Conservation (phyloP, 2,329 filamentous ascomycete species). For the Alternaria novae-zelandiae region DNA sequence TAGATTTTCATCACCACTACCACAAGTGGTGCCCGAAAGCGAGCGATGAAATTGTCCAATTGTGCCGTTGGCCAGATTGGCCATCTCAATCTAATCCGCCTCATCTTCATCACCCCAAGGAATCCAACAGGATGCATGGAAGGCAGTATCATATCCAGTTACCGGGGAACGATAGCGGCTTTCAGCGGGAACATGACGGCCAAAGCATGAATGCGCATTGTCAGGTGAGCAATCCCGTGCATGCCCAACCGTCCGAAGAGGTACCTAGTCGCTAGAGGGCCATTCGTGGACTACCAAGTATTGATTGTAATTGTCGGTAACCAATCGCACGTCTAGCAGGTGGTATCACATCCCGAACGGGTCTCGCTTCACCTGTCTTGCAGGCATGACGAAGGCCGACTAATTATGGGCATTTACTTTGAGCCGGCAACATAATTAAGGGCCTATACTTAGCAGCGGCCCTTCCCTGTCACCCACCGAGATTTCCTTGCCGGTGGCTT, state of each 20-base stretch:
- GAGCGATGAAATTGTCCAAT: conserved; percentile 1
- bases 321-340: conserved; percentile 33
- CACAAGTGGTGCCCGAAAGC: conserved; percentile 4
- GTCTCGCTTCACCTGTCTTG: conserved; percentile 24
- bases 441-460: conserved; percentile 38
- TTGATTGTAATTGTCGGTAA: conserved; percentile 44
- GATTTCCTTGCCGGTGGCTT: conserved; percentile 26
- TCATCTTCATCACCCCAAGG: neutral
- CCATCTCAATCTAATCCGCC: conserved; percentile 4
- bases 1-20: conserved; percentile 8
- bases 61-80: neutral
- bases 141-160: conserved; percentile 20
- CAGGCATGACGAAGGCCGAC: conserved; percentile 11
- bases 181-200: conserved; percentile 8
- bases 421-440: conserved; percentile 37
- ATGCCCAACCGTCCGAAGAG: conserved; percentile 18
- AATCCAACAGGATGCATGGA: conserved; percentile 17
- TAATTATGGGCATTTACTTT: conserved; percentile 44
- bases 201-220: conserved; percentile 32
- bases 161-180: conserved; percentile 23
- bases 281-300: conserved; percentile 46
- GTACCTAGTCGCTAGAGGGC: conserved; percentile 38
- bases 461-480: conserved; percentile 32
- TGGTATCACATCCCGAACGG: conserved; percentile 22
- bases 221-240: conserved; percentile 42